These are phyloP conservation scores for Escallonia herrerae DNA, from an alignment of 129 eudicot species.

Conservation along the genomic window DNA sequence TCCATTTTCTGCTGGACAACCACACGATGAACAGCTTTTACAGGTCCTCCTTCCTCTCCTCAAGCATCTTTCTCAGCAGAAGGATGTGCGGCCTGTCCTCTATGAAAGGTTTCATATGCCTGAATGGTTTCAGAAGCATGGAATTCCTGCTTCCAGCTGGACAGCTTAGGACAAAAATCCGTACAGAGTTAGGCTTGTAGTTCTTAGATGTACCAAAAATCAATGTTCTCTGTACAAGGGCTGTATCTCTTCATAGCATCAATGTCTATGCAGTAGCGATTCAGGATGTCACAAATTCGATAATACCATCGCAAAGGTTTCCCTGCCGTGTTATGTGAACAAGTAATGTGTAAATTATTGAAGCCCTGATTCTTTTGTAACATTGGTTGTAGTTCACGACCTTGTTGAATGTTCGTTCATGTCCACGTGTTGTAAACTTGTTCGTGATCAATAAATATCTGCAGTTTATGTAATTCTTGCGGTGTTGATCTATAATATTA, in stretches of 20 bases:
- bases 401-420: conserved; percentile 2
- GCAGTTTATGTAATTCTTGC: background rate
- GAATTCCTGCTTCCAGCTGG: conserved; percentile 68
- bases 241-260: conserved; percentile 28
- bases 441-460: conserved; percentile 26
- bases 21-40: conserved; percentile 88
- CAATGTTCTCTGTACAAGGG: conserved; percentile 24
- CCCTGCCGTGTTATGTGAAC: conserved; percentile 5
- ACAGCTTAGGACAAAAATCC: conserved; percentile 14
- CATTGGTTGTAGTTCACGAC: conserved; percentile 14
- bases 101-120: conserved; percentile 89
- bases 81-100: conserved; percentile 74
- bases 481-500: background rate
- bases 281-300: conserved; percentile 16
- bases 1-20: conserved; percentile 97
- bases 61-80: conserved; percentile 79
- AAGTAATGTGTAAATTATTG: background rate
- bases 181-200: conserved; percentile 11
- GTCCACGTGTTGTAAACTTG: conserved; percentile 22
- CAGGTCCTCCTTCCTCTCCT: conserved; percentile 90
- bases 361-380: conserved; percentile 28
- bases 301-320: conserved; percentile 16
- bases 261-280: conserved; percentile 21
- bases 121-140: conserved; percentile 96
- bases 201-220: conserved; percentile 19